Conservation (phyloP, 2,329 filamentous ascomycete species). For the Zymoseptoria ardabiliae region DNA sequence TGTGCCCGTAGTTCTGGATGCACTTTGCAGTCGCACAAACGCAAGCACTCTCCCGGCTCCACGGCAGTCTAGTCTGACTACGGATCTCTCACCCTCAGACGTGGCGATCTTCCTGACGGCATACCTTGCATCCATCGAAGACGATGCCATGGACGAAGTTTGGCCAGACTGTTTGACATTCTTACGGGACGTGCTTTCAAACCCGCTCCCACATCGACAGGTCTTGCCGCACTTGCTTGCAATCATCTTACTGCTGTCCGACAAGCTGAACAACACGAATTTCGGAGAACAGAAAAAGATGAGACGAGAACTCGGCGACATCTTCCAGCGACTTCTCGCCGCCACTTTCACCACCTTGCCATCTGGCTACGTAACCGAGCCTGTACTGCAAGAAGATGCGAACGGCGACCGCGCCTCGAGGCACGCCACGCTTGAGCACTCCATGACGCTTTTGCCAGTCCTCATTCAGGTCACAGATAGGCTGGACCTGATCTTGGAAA, state of each 20-base stretch:
- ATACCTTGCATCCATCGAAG: constrained; percentile 82
- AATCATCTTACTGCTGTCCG: constrained; percentile 80
- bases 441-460: constrained; percentile 65
- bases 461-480: constrained; percentile 72
- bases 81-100: constrained; percentile 74
- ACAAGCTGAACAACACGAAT: constrained; percentile 96
- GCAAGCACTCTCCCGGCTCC: constrained; percentile 68
- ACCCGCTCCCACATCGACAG: constrained; percentile 90
- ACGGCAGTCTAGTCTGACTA: constrained; percentile 80
- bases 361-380: constrained; percentile 17
- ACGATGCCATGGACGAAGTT: constrained; percentile 97
- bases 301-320: constrained; percentile 84
- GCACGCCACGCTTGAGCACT: constrained; percentile 47
- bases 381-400: constrained; percentile 1
- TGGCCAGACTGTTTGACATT: constrained; percentile 94
- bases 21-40: constrained; percentile 90
- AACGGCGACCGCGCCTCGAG: constrained; percentile 28
- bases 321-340: constrained; percentile 78
- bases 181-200: constrained; percentile 78
- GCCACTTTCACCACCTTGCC: constrained; percentile 73
- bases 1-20: constrained; percentile 89
- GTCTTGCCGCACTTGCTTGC: constrained; percentile 79
- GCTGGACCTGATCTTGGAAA: constrained; percentile 73
- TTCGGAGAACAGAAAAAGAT: constrained; percentile 92
- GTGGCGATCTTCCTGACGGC: constrained; percentile 83